A percentile compares a stretch with the other conserved stretches of the same genome.
Conservation (phyloP, 495 filamentous ascomycete genomes). For the Penicillium pancosmium region DNA sequence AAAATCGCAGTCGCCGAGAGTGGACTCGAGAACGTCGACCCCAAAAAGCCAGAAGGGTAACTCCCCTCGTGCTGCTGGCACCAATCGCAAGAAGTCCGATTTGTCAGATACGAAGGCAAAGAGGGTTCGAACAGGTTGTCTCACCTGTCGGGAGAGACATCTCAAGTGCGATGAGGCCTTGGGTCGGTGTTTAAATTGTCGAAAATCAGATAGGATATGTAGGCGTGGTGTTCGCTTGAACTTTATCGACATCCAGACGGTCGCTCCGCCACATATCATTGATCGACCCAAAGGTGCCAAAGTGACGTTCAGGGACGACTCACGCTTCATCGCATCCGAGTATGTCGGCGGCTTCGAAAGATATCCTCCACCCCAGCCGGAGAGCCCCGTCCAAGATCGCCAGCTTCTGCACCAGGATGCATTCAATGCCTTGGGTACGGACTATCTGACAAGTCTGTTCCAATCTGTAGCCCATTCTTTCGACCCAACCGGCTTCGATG, state of each 20-base stretch:
- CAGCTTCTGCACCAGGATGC: constrained; percentile 43
- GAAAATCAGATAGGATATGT: constrained; percentile 83
- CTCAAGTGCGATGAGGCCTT: constrained; percentile 82
- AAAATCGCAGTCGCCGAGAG: constrained; percentile 17
- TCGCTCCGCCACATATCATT: constrained; percentile 65
- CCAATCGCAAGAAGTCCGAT: constrained; percentile 31
- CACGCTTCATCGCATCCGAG: constrained; percentile 86
- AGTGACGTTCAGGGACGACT: constrained; percentile 85
- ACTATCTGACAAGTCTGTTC: constrained; percentile 28
- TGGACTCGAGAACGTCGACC: constrained; percentile 17
- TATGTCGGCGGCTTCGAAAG: constrained; percentile 80
- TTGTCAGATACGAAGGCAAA: constrained; percentile 56
- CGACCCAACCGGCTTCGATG: constrained; percentile 24
- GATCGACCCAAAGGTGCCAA: constrained; percentile 66
- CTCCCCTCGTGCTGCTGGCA: constrained; percentile 22
- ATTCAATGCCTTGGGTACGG: constrained; percentile 31
- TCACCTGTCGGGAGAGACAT: constrained; percentile 78
- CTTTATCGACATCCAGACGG: constrained; percentile 83
- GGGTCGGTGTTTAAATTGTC: constrained; percentile 84
- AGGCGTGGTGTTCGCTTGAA: constrained; percentile 87
- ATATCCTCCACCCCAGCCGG: constrained; percentile 62
- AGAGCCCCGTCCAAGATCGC: constrained; percentile 38
- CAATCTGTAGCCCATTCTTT: constrained; percentile 33
- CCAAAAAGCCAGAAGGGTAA: constrained; percentile 25
- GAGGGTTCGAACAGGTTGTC: constrained; percentile 74